These are phyloP conservation scores for Sphaerulina musiva DNA, from an alignment of 2,329 filamentous ascomycete genomes.

Conservation along the genomic window DNA sequence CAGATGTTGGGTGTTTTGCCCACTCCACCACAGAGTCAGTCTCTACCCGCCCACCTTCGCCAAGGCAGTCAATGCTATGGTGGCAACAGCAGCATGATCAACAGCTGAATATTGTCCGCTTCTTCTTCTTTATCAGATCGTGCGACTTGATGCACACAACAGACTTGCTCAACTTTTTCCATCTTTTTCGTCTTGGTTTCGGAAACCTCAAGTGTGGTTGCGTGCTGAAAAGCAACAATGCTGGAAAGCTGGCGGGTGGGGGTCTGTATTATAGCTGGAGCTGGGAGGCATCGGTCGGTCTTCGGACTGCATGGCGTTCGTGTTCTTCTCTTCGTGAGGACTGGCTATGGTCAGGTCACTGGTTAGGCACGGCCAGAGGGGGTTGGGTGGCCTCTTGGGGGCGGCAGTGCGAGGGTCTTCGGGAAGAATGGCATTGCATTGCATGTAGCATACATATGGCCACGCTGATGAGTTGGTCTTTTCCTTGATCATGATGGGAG, in stretches of 20 bases:
- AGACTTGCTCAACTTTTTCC: no score
- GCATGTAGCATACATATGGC: not conserved
- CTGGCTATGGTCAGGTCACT: not conserved
- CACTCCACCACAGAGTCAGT: conserved; percentile 21
- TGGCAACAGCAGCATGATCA: conserved; percentile 18
- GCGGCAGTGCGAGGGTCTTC: conserved; percentile 1
- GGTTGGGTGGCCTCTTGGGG: not conserved
- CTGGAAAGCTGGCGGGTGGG: not conserved
- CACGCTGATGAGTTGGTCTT: not conserved
- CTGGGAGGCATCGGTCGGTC: conserved; percentile 1
- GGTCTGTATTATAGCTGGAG: conserved; percentile 11
- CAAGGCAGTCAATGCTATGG: conserved; percentile 23
- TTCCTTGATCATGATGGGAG: not conserved
- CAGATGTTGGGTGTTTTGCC: conserved; percentile 45
- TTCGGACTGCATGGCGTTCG: conserved; percentile 1
- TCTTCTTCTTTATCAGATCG: conserved; percentile 1
- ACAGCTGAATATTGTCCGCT: conserved; percentile 9
- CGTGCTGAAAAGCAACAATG: not conserved
- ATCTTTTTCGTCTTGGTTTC: no score
- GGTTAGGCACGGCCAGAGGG: not conserved
- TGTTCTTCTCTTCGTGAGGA: not conserved
- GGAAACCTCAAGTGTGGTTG: not conserved
- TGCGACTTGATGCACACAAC: not conserved
- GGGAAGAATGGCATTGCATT: not conserved
- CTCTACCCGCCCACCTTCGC: conserved; percentile 20